Evolutionary conservation across 2,329 filamentous ascomycete species (phyloP).

Genomic region (Ophiostoma sp.): DNA sequence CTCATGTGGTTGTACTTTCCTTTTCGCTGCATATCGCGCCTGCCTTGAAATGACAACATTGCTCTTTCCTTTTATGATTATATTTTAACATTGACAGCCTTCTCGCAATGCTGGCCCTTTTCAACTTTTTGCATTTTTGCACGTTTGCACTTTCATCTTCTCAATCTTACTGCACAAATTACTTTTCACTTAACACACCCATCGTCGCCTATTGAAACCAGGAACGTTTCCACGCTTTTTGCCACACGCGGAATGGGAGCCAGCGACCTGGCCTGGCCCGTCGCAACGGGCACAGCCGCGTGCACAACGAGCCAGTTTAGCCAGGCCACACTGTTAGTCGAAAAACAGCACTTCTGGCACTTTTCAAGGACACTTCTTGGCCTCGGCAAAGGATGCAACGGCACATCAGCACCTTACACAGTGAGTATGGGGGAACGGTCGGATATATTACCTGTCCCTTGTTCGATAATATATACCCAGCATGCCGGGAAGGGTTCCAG

Average conservation of each 20-base stretch:
- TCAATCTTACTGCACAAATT: background rate
- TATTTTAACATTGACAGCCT: background rate
- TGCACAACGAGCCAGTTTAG: background rate
- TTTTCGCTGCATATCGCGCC: background rate
- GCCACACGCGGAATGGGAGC: background rate
- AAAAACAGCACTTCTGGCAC: background rate
- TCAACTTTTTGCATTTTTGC: background rate
- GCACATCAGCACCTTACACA: background rate
- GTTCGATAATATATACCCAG: background rate
- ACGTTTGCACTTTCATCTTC: background rate
- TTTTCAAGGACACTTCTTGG: background rate
- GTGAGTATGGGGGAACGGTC: background rate
- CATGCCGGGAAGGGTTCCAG: background rate
- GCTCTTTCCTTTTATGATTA: background rate
- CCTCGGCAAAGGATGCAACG: constrained; percentile 9
- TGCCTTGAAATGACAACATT: background rate
- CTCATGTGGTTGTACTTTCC: background rate
- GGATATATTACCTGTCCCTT: background rate
- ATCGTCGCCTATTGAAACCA: background rate
- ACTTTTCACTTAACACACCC: background rate
- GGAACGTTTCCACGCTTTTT: background rate
- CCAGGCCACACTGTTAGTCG: background rate
- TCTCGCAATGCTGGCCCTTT: background rate
- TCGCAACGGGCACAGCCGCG: background rate
- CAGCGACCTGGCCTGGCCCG: background rate